phyloP scores from a whole-genome alignment of 768 basidiomycete genomes.

The Fistulinella prunicolor region DNA sequence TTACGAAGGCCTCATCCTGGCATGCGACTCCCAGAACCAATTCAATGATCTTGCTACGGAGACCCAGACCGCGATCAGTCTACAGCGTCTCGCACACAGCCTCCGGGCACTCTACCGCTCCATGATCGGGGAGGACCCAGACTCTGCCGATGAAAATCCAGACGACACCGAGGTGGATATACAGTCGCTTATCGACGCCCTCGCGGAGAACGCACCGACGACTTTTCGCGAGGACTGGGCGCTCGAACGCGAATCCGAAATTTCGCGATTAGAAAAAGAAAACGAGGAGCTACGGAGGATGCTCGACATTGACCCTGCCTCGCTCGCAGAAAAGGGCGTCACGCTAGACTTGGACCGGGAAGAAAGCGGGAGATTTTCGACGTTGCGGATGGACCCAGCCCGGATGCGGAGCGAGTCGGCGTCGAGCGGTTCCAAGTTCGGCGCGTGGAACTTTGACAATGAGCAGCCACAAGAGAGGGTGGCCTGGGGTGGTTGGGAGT shows the following conservation, averaged over 20 bases:
- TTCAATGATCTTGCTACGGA: conserved; percentile 56
- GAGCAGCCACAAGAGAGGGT: conserved; percentile 26
- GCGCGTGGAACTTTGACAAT: conserved; percentile 31
- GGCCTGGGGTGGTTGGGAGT: conserved; percentile 29
- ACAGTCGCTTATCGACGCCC: conserved; percentile 39
- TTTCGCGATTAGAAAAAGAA: conserved; percentile 75
- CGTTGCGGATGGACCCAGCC: conserved; percentile 16
- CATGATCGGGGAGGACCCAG: conserved; percentile 58
- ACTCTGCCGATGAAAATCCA: conserved; percentile 24
- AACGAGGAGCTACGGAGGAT: conserved; percentile 74
- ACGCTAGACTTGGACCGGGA: conserved; percentile 46
- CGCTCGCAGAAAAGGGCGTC: conserved; percentile 52
- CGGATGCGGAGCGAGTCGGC: conserved; percentile 29
- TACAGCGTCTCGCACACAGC: conserved; percentile 68
- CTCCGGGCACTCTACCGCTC: conserved; percentile 72
- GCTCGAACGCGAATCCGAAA: conserved; percentile 83
- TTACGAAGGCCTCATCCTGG: conserved; percentile 78
- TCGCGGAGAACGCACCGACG: conserved; percentile 39
- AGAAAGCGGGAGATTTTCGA: conserved; percentile 38
- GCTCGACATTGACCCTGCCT: conserved; percentile 68
- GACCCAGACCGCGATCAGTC: conserved; percentile 57
- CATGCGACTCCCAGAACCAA: conserved; percentile 56
- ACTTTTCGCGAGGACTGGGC: conserved; percentile 75
- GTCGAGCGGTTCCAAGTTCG: conserved; percentile 20
- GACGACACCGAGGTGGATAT: conserved; percentile 41